Evolutionary conservation across 2,329 filamentous ascomycete genomes (phyloP).

Genomic region (Ceratocystis alfenasii): DNA sequence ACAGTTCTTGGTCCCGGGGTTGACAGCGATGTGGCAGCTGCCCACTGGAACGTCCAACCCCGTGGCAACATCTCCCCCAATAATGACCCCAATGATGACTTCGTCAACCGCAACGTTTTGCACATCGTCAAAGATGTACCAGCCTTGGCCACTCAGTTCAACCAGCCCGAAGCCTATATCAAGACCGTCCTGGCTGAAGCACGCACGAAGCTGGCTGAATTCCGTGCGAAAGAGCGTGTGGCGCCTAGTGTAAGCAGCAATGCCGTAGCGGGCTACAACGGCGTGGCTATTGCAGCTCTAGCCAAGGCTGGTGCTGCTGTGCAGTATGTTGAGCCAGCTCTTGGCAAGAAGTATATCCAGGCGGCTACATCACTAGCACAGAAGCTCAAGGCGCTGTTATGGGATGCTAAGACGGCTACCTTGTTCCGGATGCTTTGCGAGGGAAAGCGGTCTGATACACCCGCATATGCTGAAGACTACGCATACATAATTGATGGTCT

Average conservation of each 20-base stretch:
- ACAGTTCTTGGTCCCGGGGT: conserved; percentile 46
- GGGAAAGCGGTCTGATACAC: conserved; percentile 38
- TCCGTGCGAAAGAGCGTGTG: conserved; percentile 62
- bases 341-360: conserved; percentile 48
- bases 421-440: conserved; percentile 66
- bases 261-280: conserved; percentile 77
- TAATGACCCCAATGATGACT: conserved; percentile 84
- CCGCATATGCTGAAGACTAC: conserved; percentile 87
- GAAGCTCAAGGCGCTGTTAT: conserved; percentile 65
- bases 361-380: conserved; percentile 55
- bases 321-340: conserved; percentile 44
- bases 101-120: conserved; percentile 85
- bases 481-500: conserved; percentile 76
- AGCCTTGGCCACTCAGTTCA: conserved; percentile 63
- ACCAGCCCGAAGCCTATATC: conserved; percentile 57
- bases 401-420: conserved; percentile 48
- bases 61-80: conserved; percentile 76
- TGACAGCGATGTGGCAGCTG: conserved; percentile 60
- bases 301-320: conserved; percentile 61
- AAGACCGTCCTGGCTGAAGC: conserved; percentile 54
- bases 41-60: conserved; percentile 71
- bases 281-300: conserved; percentile 73
- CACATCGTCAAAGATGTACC: conserved; percentile 55
- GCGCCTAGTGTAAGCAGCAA: conserved; percentile 77
- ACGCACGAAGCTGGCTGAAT: conserved; percentile 53